Conservation (phyloP, 768 basidiomycete species). For the Tylopilus subfusipes region DNA sequence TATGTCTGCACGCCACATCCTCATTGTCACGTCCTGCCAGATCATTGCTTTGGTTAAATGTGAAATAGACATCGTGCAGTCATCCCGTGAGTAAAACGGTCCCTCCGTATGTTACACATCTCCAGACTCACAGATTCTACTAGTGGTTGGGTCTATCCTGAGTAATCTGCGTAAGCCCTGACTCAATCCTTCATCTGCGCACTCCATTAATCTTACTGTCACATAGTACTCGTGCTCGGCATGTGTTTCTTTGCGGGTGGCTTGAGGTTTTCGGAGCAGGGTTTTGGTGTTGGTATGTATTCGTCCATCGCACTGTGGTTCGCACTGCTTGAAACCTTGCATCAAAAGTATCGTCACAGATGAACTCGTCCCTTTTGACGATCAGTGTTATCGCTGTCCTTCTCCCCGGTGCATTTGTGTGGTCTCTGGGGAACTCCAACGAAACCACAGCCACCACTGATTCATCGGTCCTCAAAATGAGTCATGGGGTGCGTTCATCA, state of each 20-base stretch:
- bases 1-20: neutral
- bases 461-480: constrained; percentile 66
- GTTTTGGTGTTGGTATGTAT: constrained; percentile 63
- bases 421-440: constrained; percentile 40
- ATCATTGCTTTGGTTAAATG: constrained; percentile 82
- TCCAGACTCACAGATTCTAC: neutral
- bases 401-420: constrained; percentile 73
- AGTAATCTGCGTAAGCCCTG: constrained; percentile 59
- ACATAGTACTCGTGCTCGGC: constrained; percentile 74
- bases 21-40: constrained; percentile 32
- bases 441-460: constrained; percentile 15
- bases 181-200: neutral
- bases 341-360: constrained; percentile 62
- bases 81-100: constrained; percentile 51
- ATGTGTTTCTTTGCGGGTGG: constrained; percentile 86
- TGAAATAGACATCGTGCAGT: constrained; percentile 76
- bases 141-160: constrained; percentile 80
- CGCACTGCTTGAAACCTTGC: neutral
- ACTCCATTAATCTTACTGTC: neutral
- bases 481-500: constrained; percentile 57
- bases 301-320: neutral
- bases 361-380: constrained; percentile 70
- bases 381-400: constrained; percentile 79
- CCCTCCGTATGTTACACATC: neutral
- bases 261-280: constrained; percentile 71